phyloP scores from a whole-genome alignment of 2,329 filamentous ascomycete genomes.

The Botrytis pseudocinerea region DNA sequence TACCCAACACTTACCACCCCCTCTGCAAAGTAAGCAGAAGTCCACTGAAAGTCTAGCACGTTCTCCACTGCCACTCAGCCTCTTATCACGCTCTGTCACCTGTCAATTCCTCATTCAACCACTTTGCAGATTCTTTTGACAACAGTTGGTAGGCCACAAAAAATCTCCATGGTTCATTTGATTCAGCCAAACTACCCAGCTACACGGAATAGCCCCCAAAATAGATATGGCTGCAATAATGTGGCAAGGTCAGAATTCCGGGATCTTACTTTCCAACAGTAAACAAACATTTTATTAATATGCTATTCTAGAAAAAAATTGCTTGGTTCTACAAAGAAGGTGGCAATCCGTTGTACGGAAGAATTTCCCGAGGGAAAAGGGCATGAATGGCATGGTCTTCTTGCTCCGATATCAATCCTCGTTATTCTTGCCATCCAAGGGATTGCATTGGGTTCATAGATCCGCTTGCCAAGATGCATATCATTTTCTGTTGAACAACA shows the following conservation, averaged over 20 bases:
- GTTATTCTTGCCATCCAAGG: slow-evolving; percentile 3
- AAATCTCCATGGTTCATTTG: neutral
- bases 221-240: neutral
- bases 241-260: neutral
- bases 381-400: neutral
- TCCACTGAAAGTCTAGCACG: neutral
- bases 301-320: neutral
- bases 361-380: slow-evolving; percentile 5
- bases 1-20: neutral
- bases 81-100: neutral
- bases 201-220: slow-evolving; percentile 2
- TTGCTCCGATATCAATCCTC: neutral
- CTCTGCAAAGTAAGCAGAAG: neutral
- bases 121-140: slow-evolving; percentile 10
- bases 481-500: slow-evolving; percentile 5
- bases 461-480: slow-evolving; percentile 9
- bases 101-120: neutral
- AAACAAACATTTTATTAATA: slow-evolving; percentile 8
- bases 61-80: slow-evolving; percentile 12
- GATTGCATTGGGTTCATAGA: slow-evolving; percentile 3
- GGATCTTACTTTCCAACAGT: neutral
- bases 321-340: neutral
- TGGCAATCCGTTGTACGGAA: slow-evolving; percentile 10
- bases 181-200: slow-evolving; percentile 3
- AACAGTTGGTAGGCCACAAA: slow-evolving; percentile 1